A percentile compares a stretch with the other conserved stretches of the same genome.
Evolutionary conservation across 805 yeast genomes (phyloP).

Genomic region (Candida broadrunensis): DNA sequence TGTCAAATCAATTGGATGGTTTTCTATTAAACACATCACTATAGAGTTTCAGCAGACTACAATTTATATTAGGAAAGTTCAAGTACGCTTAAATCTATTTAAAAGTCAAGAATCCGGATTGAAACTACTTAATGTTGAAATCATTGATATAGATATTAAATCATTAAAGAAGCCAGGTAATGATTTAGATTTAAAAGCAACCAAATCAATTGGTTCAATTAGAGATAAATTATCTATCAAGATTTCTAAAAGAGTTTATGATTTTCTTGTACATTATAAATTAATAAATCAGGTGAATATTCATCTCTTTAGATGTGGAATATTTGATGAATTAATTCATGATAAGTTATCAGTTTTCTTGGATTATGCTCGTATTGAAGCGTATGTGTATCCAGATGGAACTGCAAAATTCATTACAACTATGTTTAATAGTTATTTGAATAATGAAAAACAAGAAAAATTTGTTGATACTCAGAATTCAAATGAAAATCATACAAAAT

Average conservation of each 20-base stretch:
- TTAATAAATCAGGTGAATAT: constrained; percentile 23
- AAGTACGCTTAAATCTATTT: constrained; percentile 19
- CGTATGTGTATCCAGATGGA: constrained; percentile 10
- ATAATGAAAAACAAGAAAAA: constrained; percentile 7
- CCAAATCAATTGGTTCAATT: constrained; percentile 2
- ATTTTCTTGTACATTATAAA: constrained; percentile 14
- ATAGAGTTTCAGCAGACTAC: constrained; percentile 12
- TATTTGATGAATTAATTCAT: constrained; percentile 8
- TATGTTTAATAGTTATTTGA: background rate
- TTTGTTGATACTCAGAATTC: constrained; percentile 2
- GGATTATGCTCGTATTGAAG: constrained; percentile 22
- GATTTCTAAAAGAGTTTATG: constrained; percentile 18
- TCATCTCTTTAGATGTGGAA: constrained; percentile 16
- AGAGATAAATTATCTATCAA: constrained; percentile 8
- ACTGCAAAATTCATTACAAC: background rate
- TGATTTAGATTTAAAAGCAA: background rate
- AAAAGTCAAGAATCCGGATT: constrained; percentile 18
- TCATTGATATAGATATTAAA: constrained; percentile 16
- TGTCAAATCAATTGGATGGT: constrained; percentile 29
- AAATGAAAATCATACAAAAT: constrained; percentile 11
- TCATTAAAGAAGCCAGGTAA: background rate
- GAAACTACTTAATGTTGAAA: constrained; percentile 25
- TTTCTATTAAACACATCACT: constrained; percentile 22
- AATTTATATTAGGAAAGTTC: constrained; percentile 16
- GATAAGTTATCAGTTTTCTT: constrained; percentile 13